Evolutionary conservation across 768 basidiomycete species (phyloP), one percentile per base, ranked within the genome.

Genomic region (Xerocomellus amylosporus): DNA sequence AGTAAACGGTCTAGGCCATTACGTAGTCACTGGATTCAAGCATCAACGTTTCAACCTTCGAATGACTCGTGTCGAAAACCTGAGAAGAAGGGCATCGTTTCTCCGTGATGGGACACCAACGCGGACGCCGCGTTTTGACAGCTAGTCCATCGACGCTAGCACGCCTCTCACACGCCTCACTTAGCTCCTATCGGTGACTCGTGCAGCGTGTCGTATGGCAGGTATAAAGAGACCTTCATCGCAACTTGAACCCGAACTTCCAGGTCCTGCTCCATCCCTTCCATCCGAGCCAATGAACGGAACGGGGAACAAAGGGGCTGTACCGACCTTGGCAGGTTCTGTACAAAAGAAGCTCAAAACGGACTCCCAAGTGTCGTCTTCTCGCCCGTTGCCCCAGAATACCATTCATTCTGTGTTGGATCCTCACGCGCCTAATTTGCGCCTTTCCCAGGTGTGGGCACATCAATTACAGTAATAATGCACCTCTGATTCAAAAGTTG

Each of bases 111-210:
- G n/a, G 46, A 31, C 15, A 34, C 34, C 56, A 68, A 59, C 17
- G 65, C 53, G 65, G 60, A 52, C 34, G 30, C 55, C 66, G 58
- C 61, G 49, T 56, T 63, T 62, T 31, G 15, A 55, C 47, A 50
- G 49, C 47, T 10, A 17, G 33, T 40, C 37, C 31, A 17, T 49
- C 37, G 38, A 33, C 50, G 22, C 37, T 19, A 33, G 41, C 59
- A 58, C 30, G 61, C 51, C 47, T 42, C 44, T 38, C 39, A 58
- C 66, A 64, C 59, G 67, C 59, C 22, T 38, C 47, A 20, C 26
- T 22, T 4, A 20, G n/a, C n/a, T 49, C 46, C 46, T 49, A 46
- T 52, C 47, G 49, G 39, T n/a, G 31, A 22, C 43, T 42, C 51
- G 42, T 55, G 57, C 64, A 52, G 49, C 56, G 58, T 58, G 60